Percentiles rank a stretch among this genome's conserved stretches.
These are phyloP conservation scores for Fusarium guadeloupense DNA, from an alignment of 2,329 filamentous ascomycete genomes.

Conservation along the genomic window DNA sequence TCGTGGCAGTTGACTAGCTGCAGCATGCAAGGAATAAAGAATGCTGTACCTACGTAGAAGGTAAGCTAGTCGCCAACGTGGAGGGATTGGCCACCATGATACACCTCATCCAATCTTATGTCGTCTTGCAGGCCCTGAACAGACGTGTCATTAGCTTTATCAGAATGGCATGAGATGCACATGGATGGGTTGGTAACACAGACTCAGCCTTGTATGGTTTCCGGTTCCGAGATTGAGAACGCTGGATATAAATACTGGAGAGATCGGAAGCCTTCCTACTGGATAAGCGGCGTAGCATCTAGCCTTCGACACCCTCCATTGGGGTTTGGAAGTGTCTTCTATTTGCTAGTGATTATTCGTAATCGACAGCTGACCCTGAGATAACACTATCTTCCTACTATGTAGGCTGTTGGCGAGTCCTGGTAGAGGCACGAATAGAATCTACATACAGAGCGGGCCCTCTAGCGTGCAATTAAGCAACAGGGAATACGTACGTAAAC, in stretches of 20 bases:
- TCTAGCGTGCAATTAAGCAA: too few species aligned
- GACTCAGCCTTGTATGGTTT: slow-evolving; percentile 29
- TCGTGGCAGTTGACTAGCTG: slow-evolving; percentile 27
- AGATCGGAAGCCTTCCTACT: slow-evolving; percentile 32
- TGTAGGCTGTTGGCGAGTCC: too few species aligned
- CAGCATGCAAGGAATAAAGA: slow-evolving; percentile 41
- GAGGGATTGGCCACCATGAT: slow-evolving; percentile 34
- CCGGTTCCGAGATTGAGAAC: background rate
- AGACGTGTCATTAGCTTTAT: slow-evolving; percentile 6
- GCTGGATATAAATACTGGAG: slow-evolving; percentile 12
- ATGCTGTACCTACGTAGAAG: slow-evolving; percentile 12
- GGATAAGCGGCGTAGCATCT: slow-evolving; percentile 1
- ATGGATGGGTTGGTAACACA: slow-evolving; percentile 25
- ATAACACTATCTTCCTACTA: too few species aligned
- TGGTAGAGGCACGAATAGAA: too few species aligned
- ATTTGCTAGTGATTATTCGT: too few species aligned
- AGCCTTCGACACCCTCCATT: slow-evolving; percentile 2
- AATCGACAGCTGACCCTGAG: too few species aligned
- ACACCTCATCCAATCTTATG: slow-evolving; percentile 29
- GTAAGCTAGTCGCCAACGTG: slow-evolving; percentile 18
- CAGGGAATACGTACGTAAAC: too few species aligned
- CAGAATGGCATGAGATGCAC: slow-evolving; percentile 15
- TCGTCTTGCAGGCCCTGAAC: slow-evolving; percentile 11
- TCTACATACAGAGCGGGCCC: too few species aligned
- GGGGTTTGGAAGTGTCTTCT: background rate